Base-by-base conservation (phyloP, 2,329 filamentous ascomycete species). In the Alternaria novae-zelandiae region DNA sequence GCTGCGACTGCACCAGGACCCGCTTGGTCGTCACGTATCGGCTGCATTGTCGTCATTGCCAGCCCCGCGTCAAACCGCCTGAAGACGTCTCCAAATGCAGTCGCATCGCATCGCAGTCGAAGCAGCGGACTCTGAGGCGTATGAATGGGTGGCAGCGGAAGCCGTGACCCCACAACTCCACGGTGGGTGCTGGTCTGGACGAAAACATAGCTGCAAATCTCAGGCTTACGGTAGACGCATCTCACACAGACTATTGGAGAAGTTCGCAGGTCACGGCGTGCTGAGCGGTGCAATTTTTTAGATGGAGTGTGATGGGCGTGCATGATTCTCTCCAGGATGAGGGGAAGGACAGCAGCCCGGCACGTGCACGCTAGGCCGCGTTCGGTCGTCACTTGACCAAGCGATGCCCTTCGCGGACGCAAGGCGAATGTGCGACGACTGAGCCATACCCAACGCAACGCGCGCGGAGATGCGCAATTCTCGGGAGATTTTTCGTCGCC, bases 291-390 rank as follows among this genome's bases (percentile, higher is more conserved):
- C 55, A 63, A 55, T 63, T 55, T 60, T 63, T 51, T 53, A 46
- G 50, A 61, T 46, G 59, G 67, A 61, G 63, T 68, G 70, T 73
- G 68, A 73, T 60, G 62, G 59, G 57, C 66, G 67, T 72, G 70
- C 71, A 74, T 71, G 69, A 70, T 67, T 63, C 66, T 59, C 65
- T 54, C 58, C 59, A 56, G 60, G 69, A 60, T 67, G 61, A 36
- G 47, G n/a, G 30, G 17, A 53, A 36, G 23, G 54, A 25, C 25
- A 25, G 12, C 15, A 10, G 5, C 3, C 6, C 45, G 59, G 63
- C 44, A 65, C 63, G 68, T 72, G 68, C 64, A 15, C 67, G 61
- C 66, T 67, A 68, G 23, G 10, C 59, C 10, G 20, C 20, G 56
- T 67, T 2, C 26, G 63, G 61, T 44, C 64, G 51, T 56, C 57